Evolutionary conservation across 2,329 filamentous ascomycete species (phyloP).

Genomic region (Calonectria pauciramosa): DNA sequence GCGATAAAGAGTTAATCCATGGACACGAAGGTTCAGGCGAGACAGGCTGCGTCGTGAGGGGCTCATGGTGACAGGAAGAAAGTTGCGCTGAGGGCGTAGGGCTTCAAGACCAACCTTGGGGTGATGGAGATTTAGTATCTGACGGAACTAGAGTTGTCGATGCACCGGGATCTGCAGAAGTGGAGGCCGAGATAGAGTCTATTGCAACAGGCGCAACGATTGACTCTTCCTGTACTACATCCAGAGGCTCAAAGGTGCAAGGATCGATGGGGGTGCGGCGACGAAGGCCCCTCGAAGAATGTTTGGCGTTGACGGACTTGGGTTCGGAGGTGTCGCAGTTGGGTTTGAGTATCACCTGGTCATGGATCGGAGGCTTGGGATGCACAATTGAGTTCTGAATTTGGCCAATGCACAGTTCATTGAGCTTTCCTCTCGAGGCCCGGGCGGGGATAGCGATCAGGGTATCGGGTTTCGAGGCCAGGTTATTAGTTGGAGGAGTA

Average conservation of each 20-base stretch:
- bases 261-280: constrained; percentile 49
- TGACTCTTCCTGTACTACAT: constrained; percentile 49
- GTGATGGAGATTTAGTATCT: not conserved
- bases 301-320: constrained; percentile 33
- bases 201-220: constrained; percentile 21
- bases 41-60: not conserved
- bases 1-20: constrained; percentile 32
- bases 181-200: constrained; percentile 4
- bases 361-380: constrained; percentile 21
- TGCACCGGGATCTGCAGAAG: constrained; percentile 10
- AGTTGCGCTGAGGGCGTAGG: not conserved
- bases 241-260: constrained; percentile 52
- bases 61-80: not conserved
- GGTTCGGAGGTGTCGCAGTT: constrained; percentile 11
- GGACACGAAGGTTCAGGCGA: not conserved
- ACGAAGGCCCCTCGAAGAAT: constrained; percentile 40
- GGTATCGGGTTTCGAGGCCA: constrained; percentile 16
- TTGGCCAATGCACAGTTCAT: constrained; percentile 45
- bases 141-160: constrained; percentile 11
- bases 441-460: constrained; percentile 35
- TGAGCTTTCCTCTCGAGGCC: constrained; percentile 40
- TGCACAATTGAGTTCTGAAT: constrained; percentile 42
- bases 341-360: constrained; percentile 9
- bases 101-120: constrained; percentile 35
- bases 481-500: constrained; percentile 17